Percentiles rank a stretch among this genome's conserved stretches.
Evolutionary conservation across 768 basidiomycete species (phyloP).

Genomic region (Termitomyces sp.): DNA sequence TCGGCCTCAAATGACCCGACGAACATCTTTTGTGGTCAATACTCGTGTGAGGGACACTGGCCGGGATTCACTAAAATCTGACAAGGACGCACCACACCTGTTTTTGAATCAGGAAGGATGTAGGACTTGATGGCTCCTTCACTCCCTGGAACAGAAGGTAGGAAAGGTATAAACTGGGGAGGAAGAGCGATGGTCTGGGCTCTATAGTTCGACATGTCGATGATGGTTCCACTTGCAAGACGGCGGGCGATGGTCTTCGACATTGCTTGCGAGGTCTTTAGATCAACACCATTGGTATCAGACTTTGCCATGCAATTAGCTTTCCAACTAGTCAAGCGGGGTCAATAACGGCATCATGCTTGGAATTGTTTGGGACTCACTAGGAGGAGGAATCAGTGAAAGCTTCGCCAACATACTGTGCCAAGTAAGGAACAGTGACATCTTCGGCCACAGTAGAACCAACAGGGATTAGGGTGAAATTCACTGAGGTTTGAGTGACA

Average conservation of each 20-base stretch:
- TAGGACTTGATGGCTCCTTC: conserved; percentile 50
- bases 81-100: conserved; percentile 50
- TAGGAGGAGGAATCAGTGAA: conserved; percentile 50
- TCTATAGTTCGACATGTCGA: conserved; percentile 33
- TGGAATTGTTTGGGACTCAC: conserved; percentile 25
- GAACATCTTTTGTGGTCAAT: conserved; percentile 38
- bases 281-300: conserved; percentile 46
- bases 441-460: conserved; percentile 43
- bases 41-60: background rate
- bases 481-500: conserved; percentile 40
- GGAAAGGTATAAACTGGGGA: conserved; percentile 37
- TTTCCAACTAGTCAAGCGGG: conserved; percentile 7
- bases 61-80: background rate
- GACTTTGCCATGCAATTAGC: conserved; percentile 47
- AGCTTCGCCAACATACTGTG: conserved; percentile 35
- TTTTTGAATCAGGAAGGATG: conserved; percentile 48
- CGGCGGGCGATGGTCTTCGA: conserved; percentile 2
- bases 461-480: conserved; percentile 39
- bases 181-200: conserved; percentile 47
- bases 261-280: conserved; percentile 15
- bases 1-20: conserved; percentile 53
- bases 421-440: conserved; percentile 47
- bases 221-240: conserved; percentile 31
- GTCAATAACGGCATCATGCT: background rate
- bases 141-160: conserved; percentile 40